Percentiles rank a stretch among this genome's conserved stretches.
Conservation (phyloP, 352 stramenopile genomes). For the Phytophthora multivora region DNA sequence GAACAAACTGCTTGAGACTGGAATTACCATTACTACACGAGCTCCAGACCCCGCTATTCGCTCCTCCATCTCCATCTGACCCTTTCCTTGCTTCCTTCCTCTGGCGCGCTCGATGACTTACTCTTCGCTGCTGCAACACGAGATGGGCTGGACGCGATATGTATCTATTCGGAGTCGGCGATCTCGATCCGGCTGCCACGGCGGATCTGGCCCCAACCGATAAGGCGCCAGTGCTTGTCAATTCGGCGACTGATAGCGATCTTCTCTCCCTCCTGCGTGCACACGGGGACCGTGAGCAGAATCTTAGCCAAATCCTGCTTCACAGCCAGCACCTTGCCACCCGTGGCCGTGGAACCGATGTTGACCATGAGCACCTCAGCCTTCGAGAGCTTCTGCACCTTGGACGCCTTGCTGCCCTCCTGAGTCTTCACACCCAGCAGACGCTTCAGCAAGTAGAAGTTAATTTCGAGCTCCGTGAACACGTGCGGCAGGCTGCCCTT, state of each 20-base stretch:
- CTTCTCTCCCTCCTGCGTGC: slow-evolving; percentile 99
- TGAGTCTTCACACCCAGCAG: slow-evolving; percentile 99
- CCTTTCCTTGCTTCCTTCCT: slow-evolving; percentile 34
- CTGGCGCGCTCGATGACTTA: slow-evolving; percentile 21
- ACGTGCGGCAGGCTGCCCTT: slow-evolving; percentile 98
- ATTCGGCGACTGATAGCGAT: slow-evolving; percentile 99
- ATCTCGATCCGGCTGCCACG: slow-evolving; percentile 96
- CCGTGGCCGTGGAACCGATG: slow-evolving; percentile 99
- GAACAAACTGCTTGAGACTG: slow-evolving; percentile 36
- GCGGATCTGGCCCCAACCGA: slow-evolving; percentile 99
- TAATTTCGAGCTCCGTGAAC: slow-evolving; percentile 99
- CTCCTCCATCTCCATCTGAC: slow-evolving; percentile 40
- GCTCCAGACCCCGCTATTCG: slow-evolving; percentile 29
- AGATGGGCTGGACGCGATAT: slow-evolving; percentile 27
- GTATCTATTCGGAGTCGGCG: slow-evolving; percentile 85
- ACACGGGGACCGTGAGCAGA: slow-evolving; percentile 98
- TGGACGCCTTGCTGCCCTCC: slow-evolving; percentile 98
- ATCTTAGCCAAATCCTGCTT: slow-evolving; percentile 99
- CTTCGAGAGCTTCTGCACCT: slow-evolving; percentile 99
- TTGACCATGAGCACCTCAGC: slow-evolving; percentile 99
- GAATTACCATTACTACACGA: slow-evolving; percentile 46
- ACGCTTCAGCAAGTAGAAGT: slow-evolving; percentile 99
- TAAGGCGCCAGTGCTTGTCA: slow-evolving; percentile 99
- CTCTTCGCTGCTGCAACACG: slow-evolving; percentile 26
- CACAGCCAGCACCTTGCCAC: slow-evolving; percentile 93